A percentile compares a stretch with the other conserved stretches of the same genome.
These are phyloP conservation scores for Verticillium alfalfae DNA, from an alignment of 2,329 filamentous ascomycete species.

Conservation along the genomic window DNA sequence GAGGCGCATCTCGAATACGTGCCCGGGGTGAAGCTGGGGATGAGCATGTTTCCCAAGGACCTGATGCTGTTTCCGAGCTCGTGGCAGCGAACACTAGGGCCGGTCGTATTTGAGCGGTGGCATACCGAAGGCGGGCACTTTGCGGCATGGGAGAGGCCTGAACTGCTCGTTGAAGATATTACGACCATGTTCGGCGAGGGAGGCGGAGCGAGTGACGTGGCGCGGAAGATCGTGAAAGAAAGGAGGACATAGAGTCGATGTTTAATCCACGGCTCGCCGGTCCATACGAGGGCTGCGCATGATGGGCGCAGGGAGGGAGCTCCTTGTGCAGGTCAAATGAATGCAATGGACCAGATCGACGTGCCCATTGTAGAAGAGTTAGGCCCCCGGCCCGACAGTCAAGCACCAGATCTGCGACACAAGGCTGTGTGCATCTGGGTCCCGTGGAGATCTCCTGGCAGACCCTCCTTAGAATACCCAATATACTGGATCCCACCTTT, in stretches of 20 bases:
- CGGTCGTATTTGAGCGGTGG: constrained; percentile 50
- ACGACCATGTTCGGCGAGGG: constrained; percentile 51
- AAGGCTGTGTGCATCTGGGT: neutral
- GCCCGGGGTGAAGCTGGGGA: constrained; percentile 32
- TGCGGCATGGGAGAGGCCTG: constrained; percentile 52
- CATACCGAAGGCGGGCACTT: constrained; percentile 55
- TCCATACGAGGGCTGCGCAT: neutral
- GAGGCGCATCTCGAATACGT: constrained; percentile 31
- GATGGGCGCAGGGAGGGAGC: neutral
- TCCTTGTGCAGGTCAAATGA: neutral
- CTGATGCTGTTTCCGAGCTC: constrained; percentile 45
- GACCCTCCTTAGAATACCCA: neutral
- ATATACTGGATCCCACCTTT: neutral
- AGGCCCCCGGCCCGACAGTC: neutral
- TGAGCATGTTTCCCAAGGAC: constrained; percentile 55
- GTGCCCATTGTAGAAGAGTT: neutral
- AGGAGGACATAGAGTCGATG: neutral
- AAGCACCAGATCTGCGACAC: neutral
- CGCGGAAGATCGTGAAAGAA: constrained; percentile 11
- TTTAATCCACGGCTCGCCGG: neutral
- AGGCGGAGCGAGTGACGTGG: constrained; percentile 35
- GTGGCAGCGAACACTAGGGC: constrained; percentile 54
- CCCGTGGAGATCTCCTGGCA: neutral
- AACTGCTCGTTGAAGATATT: constrained; percentile 46
- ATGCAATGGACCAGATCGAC: neutral